These are phyloP conservation scores for Chiua virens DNA, from an alignment of 768 basidiomycete species.

Conservation along the genomic window DNA sequence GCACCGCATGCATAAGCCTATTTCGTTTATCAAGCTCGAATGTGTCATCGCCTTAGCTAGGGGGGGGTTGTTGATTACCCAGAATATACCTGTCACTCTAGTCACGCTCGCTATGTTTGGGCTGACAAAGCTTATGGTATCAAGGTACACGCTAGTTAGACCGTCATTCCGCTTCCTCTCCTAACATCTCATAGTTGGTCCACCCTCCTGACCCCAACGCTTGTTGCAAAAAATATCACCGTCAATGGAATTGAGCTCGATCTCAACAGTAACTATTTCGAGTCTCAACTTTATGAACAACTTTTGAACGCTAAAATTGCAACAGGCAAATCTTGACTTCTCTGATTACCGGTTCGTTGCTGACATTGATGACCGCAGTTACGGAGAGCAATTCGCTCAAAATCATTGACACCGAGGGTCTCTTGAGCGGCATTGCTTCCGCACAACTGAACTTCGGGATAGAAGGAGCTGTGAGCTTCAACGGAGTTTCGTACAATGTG, in stretches of 20 bases:
- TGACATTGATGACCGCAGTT: background rate
- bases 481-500: conserved; percentile 7
- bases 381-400: background rate
- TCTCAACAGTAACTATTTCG: conserved; percentile 1
- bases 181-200: conserved; percentile 6
- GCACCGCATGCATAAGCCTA: conserved; percentile 6
- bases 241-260: conserved; percentile 6
- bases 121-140: conserved; percentile 1
- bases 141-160: background rate
- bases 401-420: conserved; percentile 3
- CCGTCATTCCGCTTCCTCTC: background rate
- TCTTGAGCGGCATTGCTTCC: conserved; percentile 9
- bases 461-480: background rate
- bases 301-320: background rate
- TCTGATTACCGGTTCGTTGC: background rate
- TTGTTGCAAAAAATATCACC: background rate
- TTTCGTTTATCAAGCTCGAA: conserved; percentile 2
- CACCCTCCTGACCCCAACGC: conserved; percentile 8
- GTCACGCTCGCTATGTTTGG: background rate
- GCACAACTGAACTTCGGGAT: conserved; percentile 3
- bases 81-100: background rate
- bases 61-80: background rate
- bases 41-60: conserved; percentile 3
- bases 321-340: background rate
- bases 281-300: background rate